These are phyloP conservation scores for Rutstroemia sydowiana DNA, from an alignment of 2,329 filamentous ascomycete species.

Conservation along the genomic window DNA sequence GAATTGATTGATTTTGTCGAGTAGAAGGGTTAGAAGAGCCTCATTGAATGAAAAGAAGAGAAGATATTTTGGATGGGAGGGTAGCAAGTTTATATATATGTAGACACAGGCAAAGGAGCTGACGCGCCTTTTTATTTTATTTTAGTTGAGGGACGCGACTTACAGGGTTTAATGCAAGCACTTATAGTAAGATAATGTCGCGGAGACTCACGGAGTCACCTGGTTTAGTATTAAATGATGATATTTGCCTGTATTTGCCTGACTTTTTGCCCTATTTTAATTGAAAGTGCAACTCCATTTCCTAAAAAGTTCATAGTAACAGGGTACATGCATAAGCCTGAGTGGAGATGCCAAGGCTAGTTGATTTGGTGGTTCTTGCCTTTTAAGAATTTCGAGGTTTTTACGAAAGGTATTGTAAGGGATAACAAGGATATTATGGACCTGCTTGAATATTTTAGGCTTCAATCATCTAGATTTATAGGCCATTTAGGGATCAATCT, in stretches of 20 bases:
- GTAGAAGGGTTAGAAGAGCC: neutral
- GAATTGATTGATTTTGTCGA: neutral
- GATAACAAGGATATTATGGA: slow-evolving; percentile 2
- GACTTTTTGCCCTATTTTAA: slow-evolving; percentile 1
- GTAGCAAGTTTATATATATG: slow-evolving; percentile 1
- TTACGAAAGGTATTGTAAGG: no score
- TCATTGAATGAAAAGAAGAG: neutral
- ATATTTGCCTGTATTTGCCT: slow-evolving; percentile 1
- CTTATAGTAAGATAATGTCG: slow-evolving; percentile 5
- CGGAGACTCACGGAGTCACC: no score
- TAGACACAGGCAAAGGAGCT: slow-evolving; percentile 1
- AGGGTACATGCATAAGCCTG: slow-evolving; percentile 1
- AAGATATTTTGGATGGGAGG: neutral
- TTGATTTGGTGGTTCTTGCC: neutral
- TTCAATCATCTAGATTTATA: neutral
- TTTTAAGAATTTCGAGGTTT: no score
- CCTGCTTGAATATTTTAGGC: no score
- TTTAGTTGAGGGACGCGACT: neutral
- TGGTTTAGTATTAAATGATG: no score
- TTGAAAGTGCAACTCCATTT: neutral
- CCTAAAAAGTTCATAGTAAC: neutral
- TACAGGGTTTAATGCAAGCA: neutral
- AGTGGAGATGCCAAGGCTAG: neutral
- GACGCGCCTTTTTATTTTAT: no score
- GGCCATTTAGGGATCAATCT: neutral